Percentiles rank a stretch among this genome's conserved stretches.
Evolutionary conservation across 768 basidiomycete species (phyloP).

Genomic region (Suillus occidentalis): DNA sequence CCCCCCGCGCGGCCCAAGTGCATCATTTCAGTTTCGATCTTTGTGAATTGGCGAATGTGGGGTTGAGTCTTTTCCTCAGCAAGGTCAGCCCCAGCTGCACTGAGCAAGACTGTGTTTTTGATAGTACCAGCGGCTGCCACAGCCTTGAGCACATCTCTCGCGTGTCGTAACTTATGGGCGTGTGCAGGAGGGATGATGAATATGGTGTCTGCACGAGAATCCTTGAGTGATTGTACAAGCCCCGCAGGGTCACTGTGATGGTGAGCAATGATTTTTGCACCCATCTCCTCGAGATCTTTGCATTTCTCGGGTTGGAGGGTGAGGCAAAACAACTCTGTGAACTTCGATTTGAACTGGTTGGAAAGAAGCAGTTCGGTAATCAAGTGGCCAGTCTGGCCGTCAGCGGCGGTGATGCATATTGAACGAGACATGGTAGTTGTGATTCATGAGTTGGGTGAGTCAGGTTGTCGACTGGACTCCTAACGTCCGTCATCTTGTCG

Average conservation of each 20-base stretch:
- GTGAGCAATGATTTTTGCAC: conserved; percentile 2
- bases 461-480: background rate
- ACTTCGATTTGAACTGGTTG: conserved; percentile 18
- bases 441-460: background rate
- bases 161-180: background rate
- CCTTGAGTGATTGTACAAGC: background rate
- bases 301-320: conserved; percentile 3
- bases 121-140: background rate
- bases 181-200: conserved; percentile 10
- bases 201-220: conserved; percentile 5
- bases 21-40: conserved; percentile 30
- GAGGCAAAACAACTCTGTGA: conserved; percentile 3
- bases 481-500: background rate
- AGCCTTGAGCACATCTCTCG: background rate
- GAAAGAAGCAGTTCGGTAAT: conserved; percentile 27
- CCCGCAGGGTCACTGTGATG: background rate
- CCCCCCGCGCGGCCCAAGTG: conserved; percentile 20
- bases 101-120: conserved; percentile 8
- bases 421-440: conserved; percentile 17
- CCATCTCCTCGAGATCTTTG: background rate
- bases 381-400: conserved; percentile 32
- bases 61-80: conserved; percentile 33
- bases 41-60: conserved; percentile 32
- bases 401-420: conserved; percentile 30
- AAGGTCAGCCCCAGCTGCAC: conserved; percentile 18